Evolutionary conservation across 139 green algal genomes (phyloP).

Genomic region (Coelastrella sp.): DNA sequence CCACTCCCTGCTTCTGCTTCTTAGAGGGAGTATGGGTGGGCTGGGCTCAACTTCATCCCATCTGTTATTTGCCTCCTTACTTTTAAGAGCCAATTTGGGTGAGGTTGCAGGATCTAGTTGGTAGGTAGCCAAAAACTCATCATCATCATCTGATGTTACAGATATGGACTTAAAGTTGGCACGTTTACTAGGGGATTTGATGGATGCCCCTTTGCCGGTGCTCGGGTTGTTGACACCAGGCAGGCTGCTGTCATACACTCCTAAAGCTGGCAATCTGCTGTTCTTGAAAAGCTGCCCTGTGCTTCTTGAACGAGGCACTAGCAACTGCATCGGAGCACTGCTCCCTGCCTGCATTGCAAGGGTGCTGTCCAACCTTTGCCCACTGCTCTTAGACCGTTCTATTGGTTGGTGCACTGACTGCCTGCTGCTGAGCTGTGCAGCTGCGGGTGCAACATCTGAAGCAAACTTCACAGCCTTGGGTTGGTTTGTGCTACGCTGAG

Average conservation of each 20-base stretch:
- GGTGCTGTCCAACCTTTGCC: background rate
- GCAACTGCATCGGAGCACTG: too few species aligned
- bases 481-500: background rate
- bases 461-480: background rate
- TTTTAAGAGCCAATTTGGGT: too few species aligned
- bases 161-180: background rate
- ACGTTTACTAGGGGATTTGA: background rate
- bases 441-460: background rate
- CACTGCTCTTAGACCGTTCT: background rate
- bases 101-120: too few species aligned
- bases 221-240: background rate
- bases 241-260: background rate
- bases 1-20: too few species aligned
- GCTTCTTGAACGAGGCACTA: background rate
- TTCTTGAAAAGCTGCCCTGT: background rate
- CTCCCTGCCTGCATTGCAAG: too few species aligned
- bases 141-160: too few species aligned
- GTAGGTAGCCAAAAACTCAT: too few species aligned
- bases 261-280: background rate
- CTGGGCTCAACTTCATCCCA: too few species aligned
- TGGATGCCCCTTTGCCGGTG: too few species aligned
- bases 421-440: background rate
- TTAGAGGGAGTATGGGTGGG: too few species aligned
- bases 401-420: background rate
- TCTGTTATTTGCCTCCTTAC: too few species aligned